These are phyloP conservation scores for Malania oleifera DNA, from an alignment of 164 flowering plant species.

Conservation along the genomic window DNA sequence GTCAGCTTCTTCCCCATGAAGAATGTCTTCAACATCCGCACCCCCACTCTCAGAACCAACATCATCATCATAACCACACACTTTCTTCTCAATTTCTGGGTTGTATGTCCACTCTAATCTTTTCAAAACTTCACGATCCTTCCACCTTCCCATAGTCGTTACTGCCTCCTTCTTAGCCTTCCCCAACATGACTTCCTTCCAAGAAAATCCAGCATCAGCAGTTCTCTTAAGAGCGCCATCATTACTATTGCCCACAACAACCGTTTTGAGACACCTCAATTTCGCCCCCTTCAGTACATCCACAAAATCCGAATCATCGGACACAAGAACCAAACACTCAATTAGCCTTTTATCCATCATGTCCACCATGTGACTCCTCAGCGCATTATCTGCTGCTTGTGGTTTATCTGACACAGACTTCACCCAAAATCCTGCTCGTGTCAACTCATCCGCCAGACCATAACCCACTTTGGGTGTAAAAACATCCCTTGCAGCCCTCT, in stretches of 20 bases:
- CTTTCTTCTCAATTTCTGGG: constrained; percentile 33
- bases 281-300: constrained; percentile 68
- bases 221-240: constrained; percentile 70
- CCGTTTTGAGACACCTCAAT: constrained; percentile 68
- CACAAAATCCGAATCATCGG: constrained; percentile 75
- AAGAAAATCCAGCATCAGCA: constrained; percentile 72
- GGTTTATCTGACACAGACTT: constrained; percentile 54
- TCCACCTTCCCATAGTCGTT: constrained; percentile 66
- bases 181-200: constrained; percentile 70
- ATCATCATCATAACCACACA: constrained; percentile 17
- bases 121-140: constrained; percentile 68
- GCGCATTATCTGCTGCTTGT: constrained; percentile 62
- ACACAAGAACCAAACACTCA: constrained; percentile 76
- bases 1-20: constrained; percentile 23
- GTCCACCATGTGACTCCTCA: constrained; percentile 69
- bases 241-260: constrained; percentile 68
- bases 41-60: constrained; percentile 24
- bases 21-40: constrained; percentile 19
- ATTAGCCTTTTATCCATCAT: constrained; percentile 53
- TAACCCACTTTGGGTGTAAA: constrained; percentile 68
- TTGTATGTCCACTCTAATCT: constrained; percentile 78
- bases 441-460: constrained; percentile 71
- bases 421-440: constrained; percentile 80
- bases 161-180: constrained; percentile 75
- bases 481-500: constrained; percentile 48